These are phyloP conservation scores for Agrocybe pediades DNA, from an alignment of 768 basidiomycete species.

Conservation along the genomic window DNA sequence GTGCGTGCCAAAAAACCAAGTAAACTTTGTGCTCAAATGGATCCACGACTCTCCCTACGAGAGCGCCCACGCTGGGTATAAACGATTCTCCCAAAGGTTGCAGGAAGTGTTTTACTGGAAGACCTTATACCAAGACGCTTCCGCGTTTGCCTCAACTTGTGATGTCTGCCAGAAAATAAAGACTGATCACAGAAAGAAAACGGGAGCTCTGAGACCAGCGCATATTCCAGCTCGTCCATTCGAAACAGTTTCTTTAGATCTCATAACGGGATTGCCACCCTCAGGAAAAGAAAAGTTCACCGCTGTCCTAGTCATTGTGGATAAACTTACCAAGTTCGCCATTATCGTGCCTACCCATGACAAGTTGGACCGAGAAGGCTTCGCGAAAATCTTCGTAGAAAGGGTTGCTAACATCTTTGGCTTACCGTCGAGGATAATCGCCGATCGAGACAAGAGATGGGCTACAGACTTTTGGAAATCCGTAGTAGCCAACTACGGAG, in stretches of 20 bases:
- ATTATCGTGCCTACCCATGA: constrained; percentile 17
- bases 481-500: too few species aligned
- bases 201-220: too few species aligned
- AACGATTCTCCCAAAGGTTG: constrained; percentile 24
- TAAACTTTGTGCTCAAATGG: constrained; percentile 22
- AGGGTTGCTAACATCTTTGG: too few species aligned
- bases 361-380: constrained; percentile 17
- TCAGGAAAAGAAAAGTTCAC: too few species aligned
- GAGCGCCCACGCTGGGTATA: constrained; percentile 29
- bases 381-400: too few species aligned
- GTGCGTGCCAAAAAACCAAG: constrained; percentile 25
- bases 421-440: too few species aligned
- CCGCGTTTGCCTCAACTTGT: constrained; percentile 14
- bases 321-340: constrained; percentile 25
- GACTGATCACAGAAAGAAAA: constrained; percentile 8
- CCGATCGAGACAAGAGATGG: too few species aligned
- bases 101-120: constrained; percentile 31
- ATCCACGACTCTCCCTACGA: constrained; percentile 23
- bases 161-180: constrained; percentile 29
- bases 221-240: too few species aligned
- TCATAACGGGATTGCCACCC: too few species aligned
- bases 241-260: too few species aligned
- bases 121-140: constrained; percentile 24
- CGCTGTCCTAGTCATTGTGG: constrained; percentile 23
- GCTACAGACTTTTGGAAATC: too few species aligned